Evolutionary conservation across 1,139 yeast species (phyloP).

Genomic region (Protomyces lactucae-debilis): DNA sequence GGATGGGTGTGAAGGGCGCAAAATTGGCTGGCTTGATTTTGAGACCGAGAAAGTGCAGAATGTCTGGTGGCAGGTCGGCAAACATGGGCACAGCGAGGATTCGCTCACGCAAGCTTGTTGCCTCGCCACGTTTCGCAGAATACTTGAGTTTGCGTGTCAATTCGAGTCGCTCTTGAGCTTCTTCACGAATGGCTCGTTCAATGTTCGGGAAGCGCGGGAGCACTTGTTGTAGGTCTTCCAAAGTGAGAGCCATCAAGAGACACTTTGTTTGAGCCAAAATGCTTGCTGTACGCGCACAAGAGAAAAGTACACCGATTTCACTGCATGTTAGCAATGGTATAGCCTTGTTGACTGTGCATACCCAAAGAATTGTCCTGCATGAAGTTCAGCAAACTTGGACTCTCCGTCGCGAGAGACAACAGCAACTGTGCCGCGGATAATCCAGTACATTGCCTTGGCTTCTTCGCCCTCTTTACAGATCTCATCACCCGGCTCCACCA

Average conservation of each 20-base stretch:
- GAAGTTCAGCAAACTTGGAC: conserved; percentile 62
- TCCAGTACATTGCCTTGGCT: conserved; percentile 77
- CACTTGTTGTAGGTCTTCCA: conserved; percentile 57
- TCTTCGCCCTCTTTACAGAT: conserved; percentile 81
- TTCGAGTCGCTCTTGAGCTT: conserved; percentile 69
- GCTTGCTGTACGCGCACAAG: conserved; percentile 72
- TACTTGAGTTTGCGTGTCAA: conserved; percentile 59
- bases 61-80: conserved; percentile 51
- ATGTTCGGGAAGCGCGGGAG: conserved; percentile 58
- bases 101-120: conserved; percentile 21
- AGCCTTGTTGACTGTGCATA: not conserved
- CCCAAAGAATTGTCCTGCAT: conserved; percentile 64
- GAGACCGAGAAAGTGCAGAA: conserved; percentile 59
- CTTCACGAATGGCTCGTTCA: conserved; percentile 66
- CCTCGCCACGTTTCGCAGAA: conserved; percentile 6
- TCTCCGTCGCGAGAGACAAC: conserved; percentile 75
- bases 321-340: conserved; percentile 10
- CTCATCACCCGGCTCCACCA: conserved; percentile 27
- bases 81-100: conserved; percentile 56
- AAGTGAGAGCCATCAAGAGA: conserved; percentile 61
- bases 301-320: conserved; percentile 69
- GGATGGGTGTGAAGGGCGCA: conserved; percentile 56
- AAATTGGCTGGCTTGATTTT: conserved; percentile 54
- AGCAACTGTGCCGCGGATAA: conserved; percentile 64
- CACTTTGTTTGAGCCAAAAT: conserved; percentile 68